phyloP scores from a whole-genome alignment of 108 stramenopile genomes.

The Schizochytrium sp. region DNA sequence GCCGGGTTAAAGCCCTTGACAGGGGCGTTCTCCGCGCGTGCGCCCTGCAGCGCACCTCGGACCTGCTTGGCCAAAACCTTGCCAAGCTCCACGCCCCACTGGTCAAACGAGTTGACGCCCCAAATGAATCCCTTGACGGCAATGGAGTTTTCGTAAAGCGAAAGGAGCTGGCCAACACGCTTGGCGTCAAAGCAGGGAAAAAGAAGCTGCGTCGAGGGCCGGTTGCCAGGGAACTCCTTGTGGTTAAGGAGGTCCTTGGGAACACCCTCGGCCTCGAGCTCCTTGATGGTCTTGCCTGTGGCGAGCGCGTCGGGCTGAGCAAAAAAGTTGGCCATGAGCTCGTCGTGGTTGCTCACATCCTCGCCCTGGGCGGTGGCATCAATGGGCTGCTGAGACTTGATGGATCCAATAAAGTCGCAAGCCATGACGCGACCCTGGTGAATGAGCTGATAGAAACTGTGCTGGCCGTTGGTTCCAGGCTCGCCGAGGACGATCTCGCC shows the following conservation, averaged over 20 bases:
- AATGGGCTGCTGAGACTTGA: conserved; percentile 65
- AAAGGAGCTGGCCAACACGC: conserved; percentile 80
- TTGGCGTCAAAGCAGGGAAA: conserved; percentile 87
- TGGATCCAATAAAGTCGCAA: conserved; percentile 90
- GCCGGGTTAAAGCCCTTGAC: conserved; percentile 43
- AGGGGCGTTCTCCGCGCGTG: not conserved
- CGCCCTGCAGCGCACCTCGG: conserved; percentile 18
- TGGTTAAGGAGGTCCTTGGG: conserved; percentile 76
- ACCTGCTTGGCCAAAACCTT: conserved; percentile 79
- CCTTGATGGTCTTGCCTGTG: conserved; percentile 70
- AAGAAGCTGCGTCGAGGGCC: conserved; percentile 86
- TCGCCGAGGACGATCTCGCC: conserved; percentile 97
- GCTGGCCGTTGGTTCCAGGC: conserved; percentile 97
- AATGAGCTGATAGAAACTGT: conserved; percentile 96
- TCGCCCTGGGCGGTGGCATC: conserved; percentile 76
- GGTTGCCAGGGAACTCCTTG: conserved; percentile 88
- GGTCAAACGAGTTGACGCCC: conserved; percentile 98
- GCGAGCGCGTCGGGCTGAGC: conserved; percentile 98
- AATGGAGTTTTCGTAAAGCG: conserved; percentile 93
- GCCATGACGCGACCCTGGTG: conserved; percentile 95
- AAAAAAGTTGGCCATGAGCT: conserved; percentile 99
- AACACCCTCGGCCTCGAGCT: conserved; percentile 77
- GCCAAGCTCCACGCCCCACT: conserved; percentile 98
- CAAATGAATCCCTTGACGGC: conserved; percentile 99
- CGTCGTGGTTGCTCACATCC: conserved; percentile 87